These are phyloP conservation scores for Phallus indusiatus DNA, from an alignment of 768 basidiomycete species.

Conservation along the genomic window DNA sequence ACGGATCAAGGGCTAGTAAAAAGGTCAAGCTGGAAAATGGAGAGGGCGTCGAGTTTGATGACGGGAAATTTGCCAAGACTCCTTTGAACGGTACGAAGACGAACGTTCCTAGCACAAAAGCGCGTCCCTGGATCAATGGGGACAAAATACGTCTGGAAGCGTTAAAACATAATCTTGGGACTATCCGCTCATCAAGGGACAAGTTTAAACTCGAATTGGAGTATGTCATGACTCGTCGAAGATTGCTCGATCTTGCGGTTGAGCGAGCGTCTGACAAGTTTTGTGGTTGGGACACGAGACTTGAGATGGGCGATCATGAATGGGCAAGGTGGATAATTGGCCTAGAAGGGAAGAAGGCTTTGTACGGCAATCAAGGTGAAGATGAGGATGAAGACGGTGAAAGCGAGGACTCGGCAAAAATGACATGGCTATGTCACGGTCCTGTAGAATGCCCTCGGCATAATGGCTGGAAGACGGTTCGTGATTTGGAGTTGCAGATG, in stretches of 20 bases:
- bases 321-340: conserved; percentile 46
- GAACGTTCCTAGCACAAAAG: conserved; percentile 18
- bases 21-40: neutral
- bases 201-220: conserved; percentile 61
- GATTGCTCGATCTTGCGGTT: conserved; percentile 55
- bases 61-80: neutral
- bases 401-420: conserved; percentile 31
- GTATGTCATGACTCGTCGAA: conserved; percentile 59
- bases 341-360: conserved; percentile 22
- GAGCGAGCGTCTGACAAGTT: conserved; percentile 50
- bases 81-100: conserved; percentile 6
- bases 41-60: neutral
- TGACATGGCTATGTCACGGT: conserved; percentile 66
- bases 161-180: conserved; percentile 44
- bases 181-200: conserved; percentile 52
- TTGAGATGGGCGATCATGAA: conserved; percentile 77
- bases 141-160: conserved; percentile 39
- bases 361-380: conserved; percentile 24
- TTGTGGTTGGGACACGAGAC: conserved; percentile 85
- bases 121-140: conserved; percentile 7
- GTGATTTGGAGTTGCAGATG: conserved; percentile 58
- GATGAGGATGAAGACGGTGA: conserved; percentile 35
- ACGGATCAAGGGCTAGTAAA: conserved; percentile 19
- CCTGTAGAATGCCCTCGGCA: conserved; percentile 73
- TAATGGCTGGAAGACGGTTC: conserved; percentile 77